These are phyloP conservation scores for Phaeotremella skinneri DNA, from an alignment of 768 basidiomycete species.

Conservation along the genomic window DNA sequence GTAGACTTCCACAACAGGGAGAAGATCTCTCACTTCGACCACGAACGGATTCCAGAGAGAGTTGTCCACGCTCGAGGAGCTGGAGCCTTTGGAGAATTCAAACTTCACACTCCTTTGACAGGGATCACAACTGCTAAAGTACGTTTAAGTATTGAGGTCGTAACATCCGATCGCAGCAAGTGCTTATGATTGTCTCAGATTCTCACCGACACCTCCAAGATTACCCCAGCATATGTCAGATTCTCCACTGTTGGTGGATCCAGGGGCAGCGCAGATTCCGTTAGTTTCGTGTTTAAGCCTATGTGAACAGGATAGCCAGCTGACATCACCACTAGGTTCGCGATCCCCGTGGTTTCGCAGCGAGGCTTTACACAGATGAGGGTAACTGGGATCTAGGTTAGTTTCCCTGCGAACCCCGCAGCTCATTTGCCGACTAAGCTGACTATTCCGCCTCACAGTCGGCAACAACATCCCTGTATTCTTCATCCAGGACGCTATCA, in stretches of 20 bases:
- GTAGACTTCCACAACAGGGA: constrained; percentile 63
- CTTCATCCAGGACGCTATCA: constrained; percentile 63
- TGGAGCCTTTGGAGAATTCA: constrained; percentile 76
- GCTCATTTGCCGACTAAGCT: neutral
- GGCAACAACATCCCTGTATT: constrained; percentile 49
- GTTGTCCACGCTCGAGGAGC: constrained; percentile 54
- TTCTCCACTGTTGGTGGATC: constrained; percentile 81
- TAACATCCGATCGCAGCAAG: neutral
- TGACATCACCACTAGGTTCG: constrained; percentile 62
- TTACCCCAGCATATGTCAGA: constrained; percentile 74
- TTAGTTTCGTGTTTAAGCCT: constrained; percentile 11
- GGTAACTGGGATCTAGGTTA: constrained; percentile 70
- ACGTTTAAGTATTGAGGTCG: constrained; percentile 1
- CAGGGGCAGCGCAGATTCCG: constrained; percentile 71
- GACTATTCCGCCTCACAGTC: constrained; percentile 9
- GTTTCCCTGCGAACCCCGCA: constrained; percentile 9
- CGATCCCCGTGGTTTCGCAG: constrained; percentile 83
- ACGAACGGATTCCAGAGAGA: constrained; percentile 86
- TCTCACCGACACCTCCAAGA: constrained; percentile 68
- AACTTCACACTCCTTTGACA: constrained; percentile 66
- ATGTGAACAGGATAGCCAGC: neutral
- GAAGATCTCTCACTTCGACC: constrained; percentile 77
- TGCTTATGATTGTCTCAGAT: constrained; percentile 29
- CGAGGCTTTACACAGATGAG: constrained; percentile 77
- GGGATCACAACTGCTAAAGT: constrained; percentile 66